phyloP scores from a whole-genome alignment of 371 early-diverging fungal species.

The Enteropsectra breve region DNA sequence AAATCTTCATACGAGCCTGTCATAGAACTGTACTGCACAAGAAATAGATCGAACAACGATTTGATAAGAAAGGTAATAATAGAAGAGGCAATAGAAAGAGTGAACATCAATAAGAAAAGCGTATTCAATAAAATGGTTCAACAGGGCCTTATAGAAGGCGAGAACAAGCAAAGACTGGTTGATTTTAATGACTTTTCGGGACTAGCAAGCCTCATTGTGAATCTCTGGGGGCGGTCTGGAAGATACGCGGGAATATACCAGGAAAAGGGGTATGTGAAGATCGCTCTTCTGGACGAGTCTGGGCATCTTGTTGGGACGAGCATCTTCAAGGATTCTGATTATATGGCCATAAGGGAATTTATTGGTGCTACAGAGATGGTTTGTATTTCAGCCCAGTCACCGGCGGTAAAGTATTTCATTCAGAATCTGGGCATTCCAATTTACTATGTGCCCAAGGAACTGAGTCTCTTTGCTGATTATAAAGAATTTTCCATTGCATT shows the following conservation, averaged over 20 bases:
- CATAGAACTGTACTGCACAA: background rate
- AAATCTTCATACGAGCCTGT: no score
- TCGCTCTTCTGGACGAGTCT: constrained; percentile 21
- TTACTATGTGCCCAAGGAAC: constrained; percentile 5
- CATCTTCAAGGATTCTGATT: constrained; percentile 8
- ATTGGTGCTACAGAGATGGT: constrained; percentile 10
- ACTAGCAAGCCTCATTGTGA: constrained; percentile 10
- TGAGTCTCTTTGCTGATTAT: constrained; percentile 6
- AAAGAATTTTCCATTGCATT: constrained; percentile 27
- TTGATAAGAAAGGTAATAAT: background rate
- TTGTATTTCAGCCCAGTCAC: background rate
- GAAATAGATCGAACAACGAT: background rate
- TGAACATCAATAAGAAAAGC: background rate
- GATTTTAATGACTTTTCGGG: constrained; percentile 1
- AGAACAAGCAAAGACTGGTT: constrained; percentile 7
- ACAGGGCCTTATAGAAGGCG: background rate
- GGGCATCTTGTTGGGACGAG: constrained; percentile 25
- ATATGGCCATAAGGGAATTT: constrained; percentile 2
- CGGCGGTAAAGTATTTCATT: constrained; percentile 10
- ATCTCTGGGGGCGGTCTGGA: constrained; percentile 14
- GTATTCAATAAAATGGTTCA: background rate
- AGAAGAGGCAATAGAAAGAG: background rate
- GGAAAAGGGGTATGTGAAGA: constrained; percentile 14
- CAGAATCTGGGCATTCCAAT: background rate
- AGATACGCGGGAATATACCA: constrained; percentile 14